Evolutionary conservation across 129 eudicot genomes (phyloP).

Genomic region (Helichrysum umbraculigerum): DNA sequence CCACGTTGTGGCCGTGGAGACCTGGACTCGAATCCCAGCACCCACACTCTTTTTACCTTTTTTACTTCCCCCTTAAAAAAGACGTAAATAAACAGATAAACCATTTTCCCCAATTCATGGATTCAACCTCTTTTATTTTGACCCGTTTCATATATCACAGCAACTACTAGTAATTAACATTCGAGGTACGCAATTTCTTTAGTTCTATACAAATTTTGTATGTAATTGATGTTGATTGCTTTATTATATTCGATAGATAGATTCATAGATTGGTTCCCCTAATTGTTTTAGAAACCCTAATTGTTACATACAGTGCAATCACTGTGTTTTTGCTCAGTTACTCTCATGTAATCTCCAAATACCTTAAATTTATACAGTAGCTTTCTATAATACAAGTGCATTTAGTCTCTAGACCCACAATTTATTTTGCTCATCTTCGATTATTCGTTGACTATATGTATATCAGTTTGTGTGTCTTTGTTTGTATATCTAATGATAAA

Average conservation of each 20-base stretch:
- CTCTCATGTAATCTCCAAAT: neutral
- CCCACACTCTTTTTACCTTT: slow-evolving; percentile 50
- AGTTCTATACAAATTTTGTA: neutral
- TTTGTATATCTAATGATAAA: neutral
- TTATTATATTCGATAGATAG: neutral
- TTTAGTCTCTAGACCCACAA: neutral
- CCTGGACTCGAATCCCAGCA: slow-evolving; percentile 99
- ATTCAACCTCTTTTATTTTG: neutral
- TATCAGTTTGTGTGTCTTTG: too few species aligned
- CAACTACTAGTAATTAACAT: neutral
- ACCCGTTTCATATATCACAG: neutral
- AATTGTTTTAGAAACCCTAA: neutral
- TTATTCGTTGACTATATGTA: neutral
- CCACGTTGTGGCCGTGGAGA: slow-evolving; percentile 99
- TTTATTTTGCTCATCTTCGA: neutral
- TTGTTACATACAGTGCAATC: neutral
- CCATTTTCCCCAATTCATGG: too few species aligned
- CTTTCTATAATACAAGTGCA: neutral
- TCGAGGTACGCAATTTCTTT: neutral
- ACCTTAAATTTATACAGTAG: neutral
- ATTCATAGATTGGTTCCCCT: neutral
- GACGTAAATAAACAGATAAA: too few species aligned
- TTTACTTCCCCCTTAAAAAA: too few species aligned
- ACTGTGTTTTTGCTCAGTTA: neutral
- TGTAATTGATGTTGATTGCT: neutral